phyloP scores from a whole-genome alignment of 1,139 yeast genomes.

The Candida mesenterica region DNA sequence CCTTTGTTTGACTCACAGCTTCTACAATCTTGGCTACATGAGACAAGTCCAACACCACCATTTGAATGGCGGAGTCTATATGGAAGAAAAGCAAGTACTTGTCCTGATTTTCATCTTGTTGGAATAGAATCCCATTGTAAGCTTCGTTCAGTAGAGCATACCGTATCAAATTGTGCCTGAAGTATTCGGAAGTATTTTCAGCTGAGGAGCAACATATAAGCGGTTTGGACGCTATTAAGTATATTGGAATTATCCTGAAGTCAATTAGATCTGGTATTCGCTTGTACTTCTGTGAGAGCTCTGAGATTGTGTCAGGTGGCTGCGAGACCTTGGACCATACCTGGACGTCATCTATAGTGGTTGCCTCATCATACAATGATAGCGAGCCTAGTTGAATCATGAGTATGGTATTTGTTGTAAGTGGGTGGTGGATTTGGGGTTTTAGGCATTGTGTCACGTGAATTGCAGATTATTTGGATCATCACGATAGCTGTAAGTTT shows the following conservation, averaged over 20 bases:
- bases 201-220: constrained; percentile 27
- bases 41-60: constrained; percentile 16
- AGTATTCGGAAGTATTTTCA: constrained; percentile 23
- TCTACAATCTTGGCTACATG: constrained; percentile 10
- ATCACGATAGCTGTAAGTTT: too few species aligned
- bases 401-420: too few species aligned
- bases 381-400: constrained; percentile 17
- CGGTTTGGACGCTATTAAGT: constrained; percentile 25
- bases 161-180: constrained; percentile 21
- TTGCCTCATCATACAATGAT: constrained; percentile 10
- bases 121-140: constrained; percentile 15
- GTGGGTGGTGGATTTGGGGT: too few species aligned
- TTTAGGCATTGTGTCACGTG: too few species aligned
- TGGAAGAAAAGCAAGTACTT: constrained; percentile 14
- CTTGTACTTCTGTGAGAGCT: constrained; percentile 4
- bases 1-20: constrained; percentile 2
- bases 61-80: constrained; percentile 8
- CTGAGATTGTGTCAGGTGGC: not conserved
- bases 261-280: constrained; percentile 18
- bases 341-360: constrained; percentile 22
- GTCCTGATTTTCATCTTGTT: constrained; percentile 2
- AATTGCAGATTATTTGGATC: too few species aligned
- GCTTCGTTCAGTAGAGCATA: constrained; percentile 9
- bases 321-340: constrained; percentile 19
- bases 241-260: constrained; percentile 28